Base-by-base conservation (phyloP, 306 rosid genomes). In the Cicer pinnatifidum region DNA sequence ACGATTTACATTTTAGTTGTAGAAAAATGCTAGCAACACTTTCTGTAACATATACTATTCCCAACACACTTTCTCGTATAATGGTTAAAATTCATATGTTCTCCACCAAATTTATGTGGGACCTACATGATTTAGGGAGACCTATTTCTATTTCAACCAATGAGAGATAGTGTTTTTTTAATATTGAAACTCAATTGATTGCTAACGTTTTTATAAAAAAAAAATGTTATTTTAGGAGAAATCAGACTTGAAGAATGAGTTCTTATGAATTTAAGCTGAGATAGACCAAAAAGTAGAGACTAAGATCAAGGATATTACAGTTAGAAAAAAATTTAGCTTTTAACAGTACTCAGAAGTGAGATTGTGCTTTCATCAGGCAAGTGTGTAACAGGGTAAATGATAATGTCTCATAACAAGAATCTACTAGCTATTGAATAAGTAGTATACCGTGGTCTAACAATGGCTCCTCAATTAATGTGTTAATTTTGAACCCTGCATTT, bases 351-450 rank as follows among this genome's bases (percentile, higher is more conserved):
- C 12, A 9, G 51, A 39, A 28, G 20, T 58, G 64, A 48, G 56
- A 12, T 74, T 2, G 51, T 68, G 58, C 38, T 39, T 61, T 35
- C 35, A 60, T 11, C 47, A 41, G 37, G 38, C 60, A 73, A 72
- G 65, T 40, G 12, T 52, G 13, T 45, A 38, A 39, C 48, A 37
- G 65, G 73, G 38, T 38, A 53, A 38, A 20, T 66, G 65, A 51
- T 20, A 65, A 80, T 60, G 48, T 51, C 51, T n/a, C 7, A 11
- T 76, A 19, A 9, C 19, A 56, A 28, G 2, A 12, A 17, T 7
- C 40, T 75, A 38, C 71, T 62, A 23, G 67, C 23, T 57, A 43
- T 11, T 50, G 13, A 9, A 70, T 60, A 53, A n/a, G 47, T 66
- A n/a, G 47, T 66, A 19, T 13, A 45, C 50, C 58, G 72, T 48